These are phyloP conservation scores for Meyerozyma smithsonii DNA, from an alignment of 1,139 yeast genomes.

Conservation along the genomic window DNA sequence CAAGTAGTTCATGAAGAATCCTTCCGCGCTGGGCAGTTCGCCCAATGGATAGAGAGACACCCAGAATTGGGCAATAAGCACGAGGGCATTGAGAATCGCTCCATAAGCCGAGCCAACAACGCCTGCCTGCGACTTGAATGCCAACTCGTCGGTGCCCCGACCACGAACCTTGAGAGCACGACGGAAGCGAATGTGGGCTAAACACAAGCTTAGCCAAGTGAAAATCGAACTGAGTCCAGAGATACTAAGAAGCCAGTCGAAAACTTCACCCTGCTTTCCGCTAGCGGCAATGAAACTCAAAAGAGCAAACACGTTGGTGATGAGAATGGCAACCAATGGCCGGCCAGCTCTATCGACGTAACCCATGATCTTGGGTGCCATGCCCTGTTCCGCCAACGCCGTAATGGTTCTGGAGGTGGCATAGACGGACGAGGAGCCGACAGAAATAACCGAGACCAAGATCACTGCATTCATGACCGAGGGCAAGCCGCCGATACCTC, in stretches of 20 bases:
- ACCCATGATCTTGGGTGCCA: constrained; percentile 28
- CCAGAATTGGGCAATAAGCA: constrained; percentile 79
- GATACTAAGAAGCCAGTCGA: constrained; percentile 76
- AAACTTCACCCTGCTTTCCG: constrained; percentile 57
- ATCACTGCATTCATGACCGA: constrained; percentile 71
- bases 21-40: constrained; percentile 46
- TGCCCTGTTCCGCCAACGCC: constrained; percentile 29
- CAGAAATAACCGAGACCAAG: constrained; percentile 58
- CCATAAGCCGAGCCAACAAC: constrained; percentile 67
- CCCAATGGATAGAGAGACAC: constrained; percentile 68
- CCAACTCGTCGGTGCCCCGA: constrained; percentile 59
- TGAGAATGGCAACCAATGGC: constrained; percentile 27
- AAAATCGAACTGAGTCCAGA: constrained; percentile 82
- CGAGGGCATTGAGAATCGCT: constrained; percentile 51
- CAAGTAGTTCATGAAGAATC: constrained; percentile 58
- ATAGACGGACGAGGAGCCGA: constrained; percentile 34
- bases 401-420: constrained; percentile 30
- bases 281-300: constrained; percentile 73
- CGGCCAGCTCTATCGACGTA: constrained; percentile 27
- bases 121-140: constrained; percentile 69
- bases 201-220: constrained; percentile 77
- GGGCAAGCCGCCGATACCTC: constrained; percentile 58
- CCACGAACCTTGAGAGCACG: constrained; percentile 65
- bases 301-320: constrained; percentile 49
- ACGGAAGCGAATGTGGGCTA: constrained; percentile 78